Evolutionary conservation across 108 stramenopile genomes (phyloP).

Genomic region (Nitzschia sp.): DNA sequence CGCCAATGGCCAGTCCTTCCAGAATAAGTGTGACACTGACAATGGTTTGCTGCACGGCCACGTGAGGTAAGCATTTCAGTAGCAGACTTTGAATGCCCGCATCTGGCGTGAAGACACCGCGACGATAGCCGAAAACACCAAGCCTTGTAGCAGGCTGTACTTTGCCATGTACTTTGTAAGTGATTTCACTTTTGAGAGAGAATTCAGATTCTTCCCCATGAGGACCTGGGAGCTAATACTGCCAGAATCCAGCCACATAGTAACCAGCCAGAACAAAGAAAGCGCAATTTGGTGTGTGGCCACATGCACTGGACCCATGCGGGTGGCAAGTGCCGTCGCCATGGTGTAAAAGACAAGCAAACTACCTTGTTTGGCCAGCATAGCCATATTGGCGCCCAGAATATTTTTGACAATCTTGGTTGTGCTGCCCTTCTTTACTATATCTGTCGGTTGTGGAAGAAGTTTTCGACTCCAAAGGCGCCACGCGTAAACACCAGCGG

Average conservation of each 20-base stretch:
- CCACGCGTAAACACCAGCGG: conserved; percentile 37
- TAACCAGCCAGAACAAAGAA: conserved; percentile 49
- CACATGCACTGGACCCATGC: conserved; percentile 52
- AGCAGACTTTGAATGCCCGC: conserved; percentile 22
- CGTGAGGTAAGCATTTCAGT: conserved; percentile 25
- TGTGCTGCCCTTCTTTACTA: neutral
- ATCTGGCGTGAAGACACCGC: conserved; percentile 32
- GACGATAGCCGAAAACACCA: conserved; percentile 19
- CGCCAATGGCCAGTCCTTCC: conserved; percentile 49
- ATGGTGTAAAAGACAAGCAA: conserved; percentile 62
- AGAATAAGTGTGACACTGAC: conserved; percentile 39
- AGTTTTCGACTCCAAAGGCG: conserved; percentile 35
- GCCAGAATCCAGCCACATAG: conserved; percentile 37
- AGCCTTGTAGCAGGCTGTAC: conserved; percentile 19
- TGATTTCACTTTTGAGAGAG: conserved; percentile 4
- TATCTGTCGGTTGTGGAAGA: conserved; percentile 16
- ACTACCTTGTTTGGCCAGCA: conserved; percentile 49
- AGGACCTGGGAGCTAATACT: conserved; percentile 25
- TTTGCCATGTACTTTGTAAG: conserved; percentile 34
- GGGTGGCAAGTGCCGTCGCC: conserved; percentile 60
- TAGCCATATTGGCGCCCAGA: conserved; percentile 38
- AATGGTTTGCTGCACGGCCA: conserved; percentile 37
- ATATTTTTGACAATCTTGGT: conserved; percentile 26
- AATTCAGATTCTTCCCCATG: conserved; percentile 41
- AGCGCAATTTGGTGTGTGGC: conserved; percentile 65